Evolutionary conservation across 306 rosid species (phyloP), one percentile per base, ranked within the genome.

Genomic region (Bauhinia variegata): DNA sequence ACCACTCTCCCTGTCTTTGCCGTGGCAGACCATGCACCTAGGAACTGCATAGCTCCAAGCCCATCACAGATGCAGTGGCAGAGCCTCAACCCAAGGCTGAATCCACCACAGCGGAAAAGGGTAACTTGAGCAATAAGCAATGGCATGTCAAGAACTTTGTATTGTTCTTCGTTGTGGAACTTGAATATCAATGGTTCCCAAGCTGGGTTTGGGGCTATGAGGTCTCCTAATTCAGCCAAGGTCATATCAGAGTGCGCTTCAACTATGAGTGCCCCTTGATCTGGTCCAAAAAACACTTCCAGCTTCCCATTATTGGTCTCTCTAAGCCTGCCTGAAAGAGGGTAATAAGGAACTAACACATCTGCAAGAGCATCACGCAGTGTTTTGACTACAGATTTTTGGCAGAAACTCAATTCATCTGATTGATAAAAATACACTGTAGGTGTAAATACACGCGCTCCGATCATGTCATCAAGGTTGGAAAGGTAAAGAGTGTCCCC

Each of bases 21-120:
- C 0, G 96, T 85, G 4, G 91, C 82, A 11, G 99, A 92, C 99
- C 96, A 90, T 10, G 97, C 85, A 50, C 73, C 74, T 12, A 90
- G 67, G 47, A 95, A 88, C 13, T 95, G 96, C 97, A 95, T 88
- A 0, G 99, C 97, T 53, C 99, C 99, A 15, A 90, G 48, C n/a
- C 97, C 97, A 31, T 90, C 99, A 36, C 95, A 87, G 1, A 95
- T 84, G 75, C 97, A 95, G 42, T 90, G 99, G 74, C 99, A 95
- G 4, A 95, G 89, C 60, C 99, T 82, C 79, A 95, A 73, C 41
- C 97, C 99, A n/a, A 95, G 80, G 83, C 96, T 86, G 13, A 95
- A 88, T 8, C 99, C 88, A 8, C 97, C 99, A 8, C 99, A 90
- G 6, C 80, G 47, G 53, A 95, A 90, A 11, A 61, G 44, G 6